phyloP scores from a whole-genome alignment of 164 flowering plant species.

The Kingdonia uniflora region DNA sequence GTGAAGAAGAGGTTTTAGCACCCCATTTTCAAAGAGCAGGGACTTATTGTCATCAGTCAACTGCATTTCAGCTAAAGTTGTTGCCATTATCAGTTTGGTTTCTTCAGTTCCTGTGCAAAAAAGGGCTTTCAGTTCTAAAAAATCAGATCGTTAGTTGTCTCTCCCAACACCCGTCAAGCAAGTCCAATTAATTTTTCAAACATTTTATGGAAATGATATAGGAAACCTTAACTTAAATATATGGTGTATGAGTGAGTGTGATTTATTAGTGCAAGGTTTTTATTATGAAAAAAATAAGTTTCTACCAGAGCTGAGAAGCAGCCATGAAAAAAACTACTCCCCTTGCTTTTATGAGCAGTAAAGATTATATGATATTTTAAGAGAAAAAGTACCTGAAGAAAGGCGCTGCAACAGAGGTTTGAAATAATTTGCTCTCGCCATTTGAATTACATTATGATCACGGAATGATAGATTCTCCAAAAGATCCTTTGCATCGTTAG shows the following conservation, averaged over 20 bases:
- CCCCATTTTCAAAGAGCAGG: slow-evolving; percentile 44
- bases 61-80: slow-evolving; percentile 58
- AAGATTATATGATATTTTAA: too few relatives aligned
- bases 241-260: too few relatives aligned
- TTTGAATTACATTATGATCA: slow-evolving; percentile 50
- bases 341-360: too few relatives aligned
- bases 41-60: slow-evolving; percentile 51
- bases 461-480: slow-evolving; percentile 50
- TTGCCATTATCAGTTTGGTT: slow-evolving; percentile 41
- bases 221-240: too few relatives aligned
- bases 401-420: slow-evolving; percentile 47
- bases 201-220: too few relatives aligned
- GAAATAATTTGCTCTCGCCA: slow-evolving; percentile 71
- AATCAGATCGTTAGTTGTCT: too few relatives aligned
- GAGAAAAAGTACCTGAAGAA: slow-evolving; percentile 36
- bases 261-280: too few relatives aligned
- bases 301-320: too few relatives aligned
- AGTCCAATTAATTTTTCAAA: too few relatives aligned
- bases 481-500: slow-evolving; percentile 41
- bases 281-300: too few relatives aligned
- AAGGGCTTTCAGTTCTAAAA: neutral
- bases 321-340: too few relatives aligned
- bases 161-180: too few relatives aligned
- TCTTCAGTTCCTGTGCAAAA: slow-evolving; percentile 41
- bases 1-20: slow-evolving; percentile 35